These are phyloP conservation scores for Brassica juncea DNA, from an alignment of 345 rosid genomes.

Conservation along the genomic window DNA sequence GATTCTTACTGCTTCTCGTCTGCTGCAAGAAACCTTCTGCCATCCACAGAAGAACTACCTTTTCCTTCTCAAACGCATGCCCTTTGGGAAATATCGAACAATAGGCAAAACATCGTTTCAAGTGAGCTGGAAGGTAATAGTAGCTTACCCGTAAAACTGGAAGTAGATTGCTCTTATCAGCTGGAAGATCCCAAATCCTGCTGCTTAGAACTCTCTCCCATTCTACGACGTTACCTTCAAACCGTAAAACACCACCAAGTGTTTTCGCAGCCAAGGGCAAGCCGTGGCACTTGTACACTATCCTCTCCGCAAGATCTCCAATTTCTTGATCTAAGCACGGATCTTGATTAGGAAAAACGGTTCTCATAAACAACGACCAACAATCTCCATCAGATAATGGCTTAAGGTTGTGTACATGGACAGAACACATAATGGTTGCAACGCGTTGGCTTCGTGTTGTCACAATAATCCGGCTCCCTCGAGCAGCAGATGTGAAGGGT, in stretches of 20 bases:
- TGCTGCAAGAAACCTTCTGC: slow-evolving; percentile 46
- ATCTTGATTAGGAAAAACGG: slow-evolving; percentile 28
- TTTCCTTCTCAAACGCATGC: slow-evolving; percentile 41
- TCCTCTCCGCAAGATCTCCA: slow-evolving; percentile 42
- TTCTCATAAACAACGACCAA: slow-evolving; percentile 39
- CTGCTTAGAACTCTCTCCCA: slow-evolving; percentile 48
- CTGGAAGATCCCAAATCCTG: slow-evolving; percentile 45
- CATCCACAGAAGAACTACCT: slow-evolving; percentile 45
- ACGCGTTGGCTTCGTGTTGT: slow-evolving; percentile 44
- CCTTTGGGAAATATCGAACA: slow-evolving; percentile 48
- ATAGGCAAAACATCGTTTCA: slow-evolving; percentile 46
- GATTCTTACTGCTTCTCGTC: slow-evolving; percentile 28
- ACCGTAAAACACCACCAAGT: slow-evolving; percentile 45
- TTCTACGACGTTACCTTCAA: slow-evolving; percentile 34
- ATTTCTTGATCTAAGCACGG: slow-evolving; percentile 24
- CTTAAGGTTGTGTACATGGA: slow-evolving; percentile 31
- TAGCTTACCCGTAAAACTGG: slow-evolving; percentile 45
- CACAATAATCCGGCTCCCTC: slow-evolving; percentile 45
- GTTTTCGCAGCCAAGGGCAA: slow-evolving; percentile 47
- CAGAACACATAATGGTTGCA: slow-evolving; percentile 33
- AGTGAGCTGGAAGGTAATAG: slow-evolving; percentile 39
- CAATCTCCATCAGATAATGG: slow-evolving; percentile 43
- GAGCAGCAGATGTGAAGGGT: slow-evolving; percentile 35
- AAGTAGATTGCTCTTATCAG: slow-evolving; percentile 38
- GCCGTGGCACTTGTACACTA: slow-evolving; percentile 47